A percentile compares a stretch with the other conserved stretches of the same genome.
These are phyloP conservation scores for Ulmus americana DNA, from an alignment of 331 rosid species.

Conservation along the genomic window DNA sequence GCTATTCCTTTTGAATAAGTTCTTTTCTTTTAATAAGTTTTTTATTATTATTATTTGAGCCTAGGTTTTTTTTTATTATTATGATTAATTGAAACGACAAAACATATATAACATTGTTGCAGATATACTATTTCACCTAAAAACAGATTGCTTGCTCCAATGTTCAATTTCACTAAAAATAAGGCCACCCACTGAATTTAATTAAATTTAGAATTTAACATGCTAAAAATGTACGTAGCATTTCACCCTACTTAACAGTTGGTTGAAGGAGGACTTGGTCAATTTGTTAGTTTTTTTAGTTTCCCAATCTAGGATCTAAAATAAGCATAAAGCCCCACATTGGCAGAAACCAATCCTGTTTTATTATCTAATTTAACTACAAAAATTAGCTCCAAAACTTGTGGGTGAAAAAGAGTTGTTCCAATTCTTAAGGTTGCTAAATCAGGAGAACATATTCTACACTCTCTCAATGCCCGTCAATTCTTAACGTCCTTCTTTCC, in stretches of 20 bases:
- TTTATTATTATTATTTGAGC: no score
- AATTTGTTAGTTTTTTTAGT: constrained; percentile 12
- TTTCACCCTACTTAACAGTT: not conserved
- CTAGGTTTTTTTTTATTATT: no score
- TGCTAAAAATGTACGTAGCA: not conserved
- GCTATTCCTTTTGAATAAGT: no score
- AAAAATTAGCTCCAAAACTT: constrained; percentile 13
- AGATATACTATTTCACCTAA: no score
- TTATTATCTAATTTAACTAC: not conserved
- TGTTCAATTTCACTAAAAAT: not conserved
- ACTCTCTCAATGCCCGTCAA: constrained; percentile 14
- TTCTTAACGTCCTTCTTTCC: constrained; percentile 2
- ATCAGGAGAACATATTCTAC: constrained; percentile 14
- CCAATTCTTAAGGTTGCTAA: constrained; percentile 25
- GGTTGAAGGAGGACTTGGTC: constrained; percentile 28
- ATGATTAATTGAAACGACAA: no score
- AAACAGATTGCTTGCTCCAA: no score
- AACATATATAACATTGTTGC: no score
- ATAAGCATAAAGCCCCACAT: constrained; percentile 2
- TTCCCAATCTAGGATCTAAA: no score
- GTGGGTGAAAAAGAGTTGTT: constrained; percentile 20
- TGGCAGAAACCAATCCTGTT: not conserved
- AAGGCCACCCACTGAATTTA: not conserved
- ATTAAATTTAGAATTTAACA: not conserved
- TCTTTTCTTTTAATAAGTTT: no score